Evolutionary conservation across 129 eudicot genomes (phyloP).

Genomic region (Rutidosis leptorrhynchoides): DNA sequence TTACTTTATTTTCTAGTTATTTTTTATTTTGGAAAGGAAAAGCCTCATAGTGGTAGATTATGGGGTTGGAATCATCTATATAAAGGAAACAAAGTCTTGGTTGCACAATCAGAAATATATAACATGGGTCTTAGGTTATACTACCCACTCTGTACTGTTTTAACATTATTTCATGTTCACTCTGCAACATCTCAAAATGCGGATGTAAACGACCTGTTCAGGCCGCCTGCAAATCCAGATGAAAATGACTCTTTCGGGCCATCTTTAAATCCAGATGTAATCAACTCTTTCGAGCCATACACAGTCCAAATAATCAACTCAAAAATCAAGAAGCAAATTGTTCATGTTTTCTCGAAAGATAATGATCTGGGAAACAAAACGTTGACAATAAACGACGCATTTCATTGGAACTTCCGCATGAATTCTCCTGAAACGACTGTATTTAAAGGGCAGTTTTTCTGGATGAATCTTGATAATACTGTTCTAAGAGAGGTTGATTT

Average conservation of each 20-base stretch:
- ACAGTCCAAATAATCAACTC: not conserved
- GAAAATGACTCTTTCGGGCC: not conserved
- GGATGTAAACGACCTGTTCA: not conserved
- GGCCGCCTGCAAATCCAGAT: not conserved
- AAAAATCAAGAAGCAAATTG: constrained; percentile 1
- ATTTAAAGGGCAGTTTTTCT: constrained; percentile 15
- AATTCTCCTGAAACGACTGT: not conserved
- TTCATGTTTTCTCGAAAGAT: constrained; percentile 15
- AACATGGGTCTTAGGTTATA: not conserved
- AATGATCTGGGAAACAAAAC: constrained; percentile 14
- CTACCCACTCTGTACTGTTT: not conserved
- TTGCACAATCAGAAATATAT: not conserved
- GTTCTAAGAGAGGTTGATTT: not conserved
- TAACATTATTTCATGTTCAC: constrained; percentile 9
- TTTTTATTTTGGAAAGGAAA: too few species aligned
- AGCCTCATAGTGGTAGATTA: too few species aligned
- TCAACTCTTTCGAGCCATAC: constrained; percentile 6
- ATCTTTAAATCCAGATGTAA: not conserved
- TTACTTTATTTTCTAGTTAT: too few species aligned
- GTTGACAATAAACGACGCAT: not conserved
- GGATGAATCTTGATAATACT: constrained; percentile 14
- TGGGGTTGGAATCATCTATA: constrained; percentile 19
- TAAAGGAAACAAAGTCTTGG: not conserved
- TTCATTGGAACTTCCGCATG: constrained; percentile 9
- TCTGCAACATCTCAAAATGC: not conserved